Percentiles rank a stretch among this genome's conserved stretches.
Evolutionary conservation across 2,329 filamentous ascomycete genomes (phyloP).

Genomic region (Cladobotryum protrusum): DNA sequence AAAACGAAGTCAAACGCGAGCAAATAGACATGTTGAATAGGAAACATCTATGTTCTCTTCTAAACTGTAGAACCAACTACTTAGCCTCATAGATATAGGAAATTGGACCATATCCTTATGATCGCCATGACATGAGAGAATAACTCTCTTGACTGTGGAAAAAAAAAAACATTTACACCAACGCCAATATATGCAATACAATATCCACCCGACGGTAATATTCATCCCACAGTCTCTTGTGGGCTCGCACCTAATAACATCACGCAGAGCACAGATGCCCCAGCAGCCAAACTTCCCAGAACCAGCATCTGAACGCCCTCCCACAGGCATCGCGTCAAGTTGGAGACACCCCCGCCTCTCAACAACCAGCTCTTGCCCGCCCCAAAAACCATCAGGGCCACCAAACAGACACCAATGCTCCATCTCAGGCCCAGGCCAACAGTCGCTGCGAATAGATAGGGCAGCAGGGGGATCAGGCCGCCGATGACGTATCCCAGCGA

Average conservation of each 20-base stretch:
- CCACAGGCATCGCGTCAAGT: constrained; percentile 18
- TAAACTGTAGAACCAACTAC: too few species aligned
- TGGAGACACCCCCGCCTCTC: constrained; percentile 10
- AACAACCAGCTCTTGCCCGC: constrained; percentile 46
- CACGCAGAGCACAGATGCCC: constrained; percentile 25
- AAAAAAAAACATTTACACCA: background rate
- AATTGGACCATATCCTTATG: background rate
- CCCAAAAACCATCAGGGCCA: constrained; percentile 51
- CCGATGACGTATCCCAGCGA: constrained; percentile 57
- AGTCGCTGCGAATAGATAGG: constrained; percentile 49
- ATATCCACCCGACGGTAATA: too few species aligned
- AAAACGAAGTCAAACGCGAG: too few species aligned
- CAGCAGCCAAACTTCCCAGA: constrained; percentile 28
- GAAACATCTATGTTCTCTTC: too few species aligned
- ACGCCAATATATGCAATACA: too few species aligned
- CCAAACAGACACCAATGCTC: constrained; percentile 47
- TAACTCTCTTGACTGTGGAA: background rate
- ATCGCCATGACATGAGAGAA: background rate
- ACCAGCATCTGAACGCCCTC: constrained; percentile 30
- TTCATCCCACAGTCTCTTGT: constrained; percentile 1
- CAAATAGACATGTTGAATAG: too few species aligned
- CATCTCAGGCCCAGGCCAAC: constrained; percentile 41
- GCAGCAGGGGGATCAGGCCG: constrained; percentile 55
- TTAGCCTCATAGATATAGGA: too few species aligned
- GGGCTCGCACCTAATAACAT: constrained; percentile 16